A percentile compares a stretch with the other conserved stretches of the same genome.
phyloP scores from a whole-genome alignment of 1,284 basidiomycete species.

The Xerocomus minutiporus region DNA sequence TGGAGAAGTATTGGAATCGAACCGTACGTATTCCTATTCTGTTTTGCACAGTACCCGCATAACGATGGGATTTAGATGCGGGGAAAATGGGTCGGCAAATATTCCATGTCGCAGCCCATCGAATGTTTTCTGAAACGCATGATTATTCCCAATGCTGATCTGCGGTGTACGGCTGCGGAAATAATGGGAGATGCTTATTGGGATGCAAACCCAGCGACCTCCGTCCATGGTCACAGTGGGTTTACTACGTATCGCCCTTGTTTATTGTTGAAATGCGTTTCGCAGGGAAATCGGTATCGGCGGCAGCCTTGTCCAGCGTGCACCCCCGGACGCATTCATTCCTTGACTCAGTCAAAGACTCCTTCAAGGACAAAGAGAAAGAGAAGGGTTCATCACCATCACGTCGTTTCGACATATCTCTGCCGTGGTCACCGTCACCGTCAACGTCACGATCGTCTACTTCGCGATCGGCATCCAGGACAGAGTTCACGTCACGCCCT shows the following conservation, averaged over 20 bases:
- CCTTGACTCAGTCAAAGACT: constrained; percentile 19
- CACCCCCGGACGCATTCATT: constrained; percentile 15
- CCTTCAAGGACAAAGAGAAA: constrained; percentile 27
- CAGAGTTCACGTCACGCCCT: constrained; percentile 13
- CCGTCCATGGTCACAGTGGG: constrained; percentile 25
- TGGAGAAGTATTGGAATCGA: constrained; percentile 79
- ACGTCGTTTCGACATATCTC: constrained; percentile 28
- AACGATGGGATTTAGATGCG: constrained; percentile 42
- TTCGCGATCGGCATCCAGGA: constrained; percentile 17
- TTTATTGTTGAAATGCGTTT: constrained; percentile 1
- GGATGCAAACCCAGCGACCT: constrained; percentile 27
- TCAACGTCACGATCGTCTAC: constrained; percentile 13
- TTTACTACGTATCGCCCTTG: not conserved
- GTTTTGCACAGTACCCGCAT: not conserved
- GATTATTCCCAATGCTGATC: constrained; percentile 71
- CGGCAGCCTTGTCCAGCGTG: constrained; percentile 2
- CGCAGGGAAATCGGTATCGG: constrained; percentile 26
- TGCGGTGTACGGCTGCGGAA: constrained; percentile 62
- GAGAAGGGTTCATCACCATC: constrained; percentile 20
- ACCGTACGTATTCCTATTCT: constrained; percentile 47
- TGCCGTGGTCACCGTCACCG: constrained; percentile 29
- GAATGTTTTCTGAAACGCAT: constrained; percentile 70
- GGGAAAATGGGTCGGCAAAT: constrained; percentile 82
- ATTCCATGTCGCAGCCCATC: constrained; percentile 61
- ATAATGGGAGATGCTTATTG: constrained; percentile 70